A percentile compares a stretch with the other conserved stretches of the same genome.
Evolutionary conservation across 495 filamentous ascomycete species (phyloP).

Genomic region (Penicillium paradoxum): DNA sequence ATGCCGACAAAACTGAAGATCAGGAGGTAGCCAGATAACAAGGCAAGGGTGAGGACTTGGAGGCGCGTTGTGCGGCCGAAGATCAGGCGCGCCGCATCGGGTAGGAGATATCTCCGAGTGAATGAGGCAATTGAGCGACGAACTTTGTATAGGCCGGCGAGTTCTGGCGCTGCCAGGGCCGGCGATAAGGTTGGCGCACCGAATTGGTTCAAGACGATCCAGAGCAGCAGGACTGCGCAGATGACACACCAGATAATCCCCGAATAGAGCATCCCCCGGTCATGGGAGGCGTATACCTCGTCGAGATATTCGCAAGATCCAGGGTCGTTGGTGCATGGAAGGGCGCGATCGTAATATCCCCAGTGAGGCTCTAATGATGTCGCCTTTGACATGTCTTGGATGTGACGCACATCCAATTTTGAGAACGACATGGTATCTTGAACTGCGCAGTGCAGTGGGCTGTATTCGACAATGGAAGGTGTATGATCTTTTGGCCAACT

Average conservation of each 20-base stretch:
- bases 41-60: slow-evolving; percentile 46
- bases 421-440: slow-evolving; percentile 8
- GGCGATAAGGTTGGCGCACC: slow-evolving; percentile 6
- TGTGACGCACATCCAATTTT: slow-evolving; percentile 24
- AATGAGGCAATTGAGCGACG: slow-evolving; percentile 13
- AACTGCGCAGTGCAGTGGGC: not conserved
- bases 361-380: slow-evolving; percentile 49
- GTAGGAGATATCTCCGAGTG: slow-evolving; percentile 32
- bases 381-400: slow-evolving; percentile 35
- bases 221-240: slow-evolving; percentile 45
- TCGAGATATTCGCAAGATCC: slow-evolving; percentile 63
- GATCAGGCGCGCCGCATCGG: slow-evolving; percentile 29
- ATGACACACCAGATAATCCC: slow-evolving; percentile 58
- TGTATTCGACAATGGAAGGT: not conserved
- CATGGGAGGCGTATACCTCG: slow-evolving; percentile 55
- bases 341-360: slow-evolving; percentile 53
- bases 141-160: slow-evolving; percentile 7
- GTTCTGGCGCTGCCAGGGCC: not conserved
- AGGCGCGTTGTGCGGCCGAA: slow-evolving; percentile 39
- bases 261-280: slow-evolving; percentile 54
- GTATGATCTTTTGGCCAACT: not conserved
- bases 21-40: slow-evolving; percentile 50
- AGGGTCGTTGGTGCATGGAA: slow-evolving; percentile 55
- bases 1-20: slow-evolving; percentile 61
- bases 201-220: slow-evolving; percentile 25